A percentile compares a stretch with the other conserved stretches of the same genome.
These are phyloP conservation scores for Saccharum officinarum DNA, from an alignment of 176 grass and related monocot species.

Conservation along the genomic window DNA sequence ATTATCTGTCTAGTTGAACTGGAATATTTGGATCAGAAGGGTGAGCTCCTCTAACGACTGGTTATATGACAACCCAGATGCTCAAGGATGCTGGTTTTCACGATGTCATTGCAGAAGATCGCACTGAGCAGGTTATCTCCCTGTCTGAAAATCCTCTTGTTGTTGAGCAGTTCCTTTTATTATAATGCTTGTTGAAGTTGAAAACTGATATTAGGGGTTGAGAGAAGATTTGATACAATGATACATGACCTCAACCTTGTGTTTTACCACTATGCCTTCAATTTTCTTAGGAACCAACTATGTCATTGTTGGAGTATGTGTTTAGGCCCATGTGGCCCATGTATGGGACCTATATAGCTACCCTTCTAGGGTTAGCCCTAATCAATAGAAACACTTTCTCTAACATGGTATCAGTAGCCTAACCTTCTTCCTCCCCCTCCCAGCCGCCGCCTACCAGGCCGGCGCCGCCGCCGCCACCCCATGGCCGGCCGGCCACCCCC, in stretches of 20 bases:
- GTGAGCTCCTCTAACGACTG: background rate
- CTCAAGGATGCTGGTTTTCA: constrained; percentile 77
- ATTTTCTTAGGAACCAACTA: background rate
- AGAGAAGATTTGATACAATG: background rate
- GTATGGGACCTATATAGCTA: no score
- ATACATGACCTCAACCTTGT: background rate
- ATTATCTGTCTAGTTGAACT: background rate
- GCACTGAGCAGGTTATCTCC: constrained; percentile 73
- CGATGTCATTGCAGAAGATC: constrained; percentile 76
- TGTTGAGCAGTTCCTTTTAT: background rate
- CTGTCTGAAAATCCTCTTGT: background rate
- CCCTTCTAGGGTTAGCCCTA: no score
- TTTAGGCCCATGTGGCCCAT: no score
- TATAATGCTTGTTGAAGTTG: background rate
- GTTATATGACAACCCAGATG: constrained; percentile 52
- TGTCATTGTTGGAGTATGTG: no score
- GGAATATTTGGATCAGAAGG: background rate
- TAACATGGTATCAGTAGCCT: no score
- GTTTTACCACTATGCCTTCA: background rate
- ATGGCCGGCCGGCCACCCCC: no score
- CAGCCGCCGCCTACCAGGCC: no score
- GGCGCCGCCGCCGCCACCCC: no score
- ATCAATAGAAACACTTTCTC: no score
- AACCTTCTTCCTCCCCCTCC: no score
- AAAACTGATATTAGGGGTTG: background rate